Base-by-base conservation (phyloP, 306 rosid genomes). In the Vigna reflexopilosa region DNA sequence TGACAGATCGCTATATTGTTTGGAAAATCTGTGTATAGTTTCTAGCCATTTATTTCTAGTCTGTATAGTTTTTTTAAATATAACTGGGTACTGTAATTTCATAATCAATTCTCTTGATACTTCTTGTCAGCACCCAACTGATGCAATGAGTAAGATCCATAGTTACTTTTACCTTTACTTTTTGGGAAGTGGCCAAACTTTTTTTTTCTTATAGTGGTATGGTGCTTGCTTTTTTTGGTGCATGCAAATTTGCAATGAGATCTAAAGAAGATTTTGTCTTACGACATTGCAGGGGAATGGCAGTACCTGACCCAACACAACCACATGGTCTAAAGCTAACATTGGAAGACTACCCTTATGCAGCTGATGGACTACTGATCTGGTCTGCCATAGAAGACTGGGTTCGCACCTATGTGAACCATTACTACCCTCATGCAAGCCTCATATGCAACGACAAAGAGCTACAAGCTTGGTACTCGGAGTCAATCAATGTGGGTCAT, bases 401-500 rank as follows among this genome's bases (percentile, higher is more conserved):
- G 98, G 91, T 93, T 4, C 85, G 82, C 0, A 83, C 89, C 75
- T 95, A 87, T 64, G 99, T 95, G 64, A 82, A 85, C 74, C 93
- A 81, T 49, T 91, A 93, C 86, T 95, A 95, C 81, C 90, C 98
- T 12, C 82, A 81, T 34, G 78, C 98, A 2, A 85, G 78, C 83
- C 19, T 67, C 0, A 67, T 95, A 57, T 62, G 82, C 83, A 77
- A 85, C 8, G 99, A 95, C 71, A 82, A 52, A 56, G 99, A 95
- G 90, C 80, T 95, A 45, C 99, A 95, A 79, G 83, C 85, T 19
- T 95, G 99, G 99, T 95, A 91, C 79, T 80, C 72, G 0, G 99
- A 95, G 85, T 91, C 99, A 65, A 30, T 93, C 86, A 88, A 93
- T 51, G 99, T 95, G 30, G 99, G 99, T 34, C 99, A 95, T 52